Evolutionary conservation across 2,329 filamentous ascomycete species (phyloP), one percentile per base, ranked within the genome.

Genomic region (Coniella lustricola): DNA sequence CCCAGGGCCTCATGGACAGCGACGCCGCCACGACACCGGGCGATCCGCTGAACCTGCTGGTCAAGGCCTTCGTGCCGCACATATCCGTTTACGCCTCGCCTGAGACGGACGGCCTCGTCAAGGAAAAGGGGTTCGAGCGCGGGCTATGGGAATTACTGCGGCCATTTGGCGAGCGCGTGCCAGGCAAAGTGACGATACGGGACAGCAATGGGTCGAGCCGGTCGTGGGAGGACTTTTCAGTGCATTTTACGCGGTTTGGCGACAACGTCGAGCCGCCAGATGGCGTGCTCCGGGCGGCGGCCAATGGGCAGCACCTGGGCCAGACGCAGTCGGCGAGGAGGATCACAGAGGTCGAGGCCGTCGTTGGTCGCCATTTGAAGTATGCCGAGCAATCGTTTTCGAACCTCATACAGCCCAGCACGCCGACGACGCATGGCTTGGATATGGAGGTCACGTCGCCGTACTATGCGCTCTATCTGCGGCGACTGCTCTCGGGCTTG

Each of bases 141-240:
- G 90, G 91, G 0, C 74, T 98, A 42, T 84, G 90, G 72, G 87
- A 95, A 64, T 71, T 98, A 20, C 69, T 98, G 48, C 76, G 91
- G 44, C 91, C 93, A 0, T 98, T 95, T 69, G 93, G 93, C 25
- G 93, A 98, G 67, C 79, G 76, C 14, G 77, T 97, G 1, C 80
- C 85, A 43, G 93, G 93, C 25, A 95, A 93, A 61, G 85, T 98
- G 44, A 87, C 87, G 3, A 84, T 97, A 48, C 76, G 93, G 58
- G 93, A 98, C 67, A 96, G 90, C 62, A 82, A 87, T 57, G 91
- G 93, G 8, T 80, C 84, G 37, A 90, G 89, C 62, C 82, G 82
- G 61, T 79, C 81, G 34, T 91, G 86, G 71, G 91, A 96, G 48
- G 90, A 97, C 64, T 98, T 90, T 66, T 85, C 88, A 1, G 77